Percentiles rank a stretch among this genome's conserved stretches.
phyloP scores from a whole-genome alignment of 257 asterid species.

The Lantana camara region DNA sequence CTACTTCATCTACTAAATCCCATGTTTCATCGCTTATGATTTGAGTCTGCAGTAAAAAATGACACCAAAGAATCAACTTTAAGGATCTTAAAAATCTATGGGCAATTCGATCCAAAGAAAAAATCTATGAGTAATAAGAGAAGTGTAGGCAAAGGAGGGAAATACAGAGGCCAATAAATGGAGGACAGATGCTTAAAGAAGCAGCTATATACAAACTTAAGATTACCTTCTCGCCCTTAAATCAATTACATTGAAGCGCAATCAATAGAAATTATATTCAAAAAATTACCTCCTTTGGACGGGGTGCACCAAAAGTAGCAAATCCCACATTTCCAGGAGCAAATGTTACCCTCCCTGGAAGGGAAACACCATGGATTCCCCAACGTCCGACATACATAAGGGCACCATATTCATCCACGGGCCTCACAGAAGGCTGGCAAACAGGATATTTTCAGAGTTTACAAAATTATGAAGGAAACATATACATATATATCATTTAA shows the following conservation, averaged over 20 bases:
- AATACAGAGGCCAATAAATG: conserved; percentile 7
- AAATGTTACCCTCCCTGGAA: conserved; percentile 98
- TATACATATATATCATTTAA: too few relatives aligned
- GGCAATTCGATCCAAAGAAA: too few relatives aligned
- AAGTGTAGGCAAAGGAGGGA: neutral
- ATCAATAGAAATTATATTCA: conserved; percentile 3
- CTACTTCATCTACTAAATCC: conserved; percentile 81
- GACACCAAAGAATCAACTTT: conserved; percentile 22
- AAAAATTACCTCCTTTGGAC: conserved; percentile 93
- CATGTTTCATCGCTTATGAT: conserved; percentile 84
- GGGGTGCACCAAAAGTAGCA: conserved; percentile 89
- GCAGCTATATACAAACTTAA: neutral
- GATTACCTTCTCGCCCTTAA: neutral
- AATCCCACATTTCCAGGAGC: conserved; percentile 98
- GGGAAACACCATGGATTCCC: conserved; percentile 91
- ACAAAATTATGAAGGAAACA: neutral
- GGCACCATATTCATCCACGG: conserved; percentile 89
- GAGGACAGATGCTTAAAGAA: conserved; percentile 1
- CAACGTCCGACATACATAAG: conserved; percentile 87
- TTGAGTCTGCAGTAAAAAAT: conserved; percentile 70
- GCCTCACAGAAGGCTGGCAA: conserved; percentile 72
- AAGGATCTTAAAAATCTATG: neutral
- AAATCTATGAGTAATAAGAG: too few relatives aligned
- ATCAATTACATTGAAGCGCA: neutral
- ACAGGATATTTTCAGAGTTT: conserved; percentile 16